phyloP scores from a whole-genome alignment of 2,329 filamentous ascomycete genomes.

The Ophiostoma australiae region DNA sequence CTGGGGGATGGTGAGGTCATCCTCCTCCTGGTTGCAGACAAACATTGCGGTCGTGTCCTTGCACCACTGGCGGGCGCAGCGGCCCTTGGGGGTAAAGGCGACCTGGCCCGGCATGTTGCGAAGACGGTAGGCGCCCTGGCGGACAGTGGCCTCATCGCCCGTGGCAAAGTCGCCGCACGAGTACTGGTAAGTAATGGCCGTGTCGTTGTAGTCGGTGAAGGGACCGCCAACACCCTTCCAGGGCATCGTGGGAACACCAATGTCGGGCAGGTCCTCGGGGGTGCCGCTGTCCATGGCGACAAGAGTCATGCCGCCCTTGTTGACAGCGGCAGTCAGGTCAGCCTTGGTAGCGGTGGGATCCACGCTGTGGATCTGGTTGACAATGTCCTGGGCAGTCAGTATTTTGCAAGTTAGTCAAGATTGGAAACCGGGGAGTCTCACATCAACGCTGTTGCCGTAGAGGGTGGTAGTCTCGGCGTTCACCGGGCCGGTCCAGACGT shows the following conservation, averaged over 20 bases:
- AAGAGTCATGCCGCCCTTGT: neutral
- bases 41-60: conserved; percentile 24
- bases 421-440: neutral
- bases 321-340: neutral
- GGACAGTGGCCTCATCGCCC: conserved; percentile 5
- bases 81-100: neutral
- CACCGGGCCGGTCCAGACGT: conserved; percentile 15
- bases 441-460: conserved; percentile 15
- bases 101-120: conserved; percentile 17
- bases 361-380: neutral
- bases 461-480: neutral
- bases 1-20: conserved; percentile 17
- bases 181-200: conserved; percentile 18
- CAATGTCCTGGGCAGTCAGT: conserved; percentile 15
- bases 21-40: conserved; percentile 23
- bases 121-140: conserved; percentile 3
- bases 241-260: conserved; percentile 13
- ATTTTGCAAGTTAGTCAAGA: neutral
- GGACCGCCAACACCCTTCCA: conserved; percentile 17
- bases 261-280: conserved; percentile 22
- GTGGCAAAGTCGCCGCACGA: conserved; percentile 22
- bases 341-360: neutral
- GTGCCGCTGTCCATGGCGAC: conserved; percentile 14
- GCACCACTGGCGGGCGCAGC: conserved; percentile 24
- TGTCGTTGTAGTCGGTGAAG: conserved; percentile 17